phyloP scores from a whole-genome alignment of 805 yeast species.

The Saturnispora besseyi region DNA sequence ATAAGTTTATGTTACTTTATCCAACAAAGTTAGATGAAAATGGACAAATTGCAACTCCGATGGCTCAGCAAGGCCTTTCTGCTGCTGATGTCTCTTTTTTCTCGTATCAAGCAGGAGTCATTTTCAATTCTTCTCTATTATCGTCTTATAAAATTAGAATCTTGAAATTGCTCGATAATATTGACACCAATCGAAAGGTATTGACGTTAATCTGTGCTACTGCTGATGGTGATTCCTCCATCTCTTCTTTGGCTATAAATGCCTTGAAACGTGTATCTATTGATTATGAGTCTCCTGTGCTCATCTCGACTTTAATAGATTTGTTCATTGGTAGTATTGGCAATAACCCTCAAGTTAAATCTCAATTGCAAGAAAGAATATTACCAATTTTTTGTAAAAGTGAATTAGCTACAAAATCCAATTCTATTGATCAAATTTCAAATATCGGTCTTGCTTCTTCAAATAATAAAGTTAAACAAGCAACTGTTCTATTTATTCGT shows the following conservation, averaged over 20 bases:
- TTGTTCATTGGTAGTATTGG: slow-evolving; percentile 42
- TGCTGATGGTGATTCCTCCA: slow-evolving; percentile 45
- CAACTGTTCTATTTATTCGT: slow-evolving; percentile 54
- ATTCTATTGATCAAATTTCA: slow-evolving; percentile 39
- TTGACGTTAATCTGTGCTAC: slow-evolving; percentile 49
- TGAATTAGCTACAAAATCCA: slow-evolving; percentile 36
- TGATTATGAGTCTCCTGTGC: slow-evolving; percentile 40
- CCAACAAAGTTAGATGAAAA: slow-evolving; percentile 33
- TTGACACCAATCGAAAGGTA: slow-evolving; percentile 30
- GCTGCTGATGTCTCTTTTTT: slow-evolving; percentile 49
- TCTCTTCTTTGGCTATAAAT: slow-evolving; percentile 48
- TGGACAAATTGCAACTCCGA: slow-evolving; percentile 35
- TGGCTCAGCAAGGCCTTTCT: slow-evolving; percentile 57
- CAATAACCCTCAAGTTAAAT: slow-evolving; percentile 42
- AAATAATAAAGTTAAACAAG: slow-evolving; percentile 41
- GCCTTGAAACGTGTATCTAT: slow-evolving; percentile 40
- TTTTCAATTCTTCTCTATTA: slow-evolving; percentile 43
- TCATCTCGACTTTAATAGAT: slow-evolving; percentile 36
- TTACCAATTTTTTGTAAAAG: slow-evolving; percentile 44
- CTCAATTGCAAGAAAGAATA: slow-evolving; percentile 48
- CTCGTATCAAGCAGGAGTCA: slow-evolving; percentile 59
- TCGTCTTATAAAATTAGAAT: slow-evolving; percentile 33
- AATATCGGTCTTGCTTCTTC: slow-evolving; percentile 53
- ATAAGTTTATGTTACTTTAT: slow-evolving; percentile 48
- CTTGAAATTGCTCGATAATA: slow-evolving; percentile 33